Base-by-base conservation (phyloP, 371 early-diverging fungal species). In the Amoeboaphelidium occidentale region DNA sequence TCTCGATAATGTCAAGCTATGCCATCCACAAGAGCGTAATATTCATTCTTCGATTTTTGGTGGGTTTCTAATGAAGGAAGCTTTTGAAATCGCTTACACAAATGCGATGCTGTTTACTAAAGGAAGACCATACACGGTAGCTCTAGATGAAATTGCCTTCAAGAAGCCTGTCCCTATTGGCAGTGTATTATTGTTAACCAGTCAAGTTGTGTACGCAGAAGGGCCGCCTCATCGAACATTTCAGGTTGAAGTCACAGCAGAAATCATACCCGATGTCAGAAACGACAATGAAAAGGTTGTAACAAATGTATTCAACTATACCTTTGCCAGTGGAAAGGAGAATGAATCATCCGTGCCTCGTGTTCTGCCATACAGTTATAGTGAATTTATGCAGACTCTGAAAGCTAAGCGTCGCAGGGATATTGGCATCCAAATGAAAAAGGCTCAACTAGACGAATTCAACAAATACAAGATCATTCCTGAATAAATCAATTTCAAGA, bases 1-100 rank as follows among this genome's bases (percentile, higher is more conserved):
- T 2, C 65, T 81, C 55, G 70, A 80, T 44, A 74, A 79, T 21
- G 69, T 79, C 27, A 66, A 67, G 44, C 54, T 83, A 26, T 78
- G 77, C 70, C 73, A 14, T 1, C 20, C 47, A 1, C 50, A 61
- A 50, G 79, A 86, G 46, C 76, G 90, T 42, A 93, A 93, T 53
- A 75, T 93, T 27, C 87, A 93, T 58, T 74, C 80, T 55, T 81
- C 77, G 58, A 81, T 92, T 42, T 93, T 93, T 73, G 93, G 93
- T 51, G 68, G 67, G 1, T 65, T 54, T 51, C 59, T 65, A 23
- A 60, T 70, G 61, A 58, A 65, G 4, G 56, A 59, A 2, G 70
- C 67, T 0, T 67, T 46, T 45, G 67, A 68, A 54, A 67, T 93
- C 0, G 85, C 81, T 1, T 80, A 70, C 63, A 66, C 78, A 21